Conservation (phyloP, 768 basidiomycete species). For the Scleroderma citrinum region DNA sequence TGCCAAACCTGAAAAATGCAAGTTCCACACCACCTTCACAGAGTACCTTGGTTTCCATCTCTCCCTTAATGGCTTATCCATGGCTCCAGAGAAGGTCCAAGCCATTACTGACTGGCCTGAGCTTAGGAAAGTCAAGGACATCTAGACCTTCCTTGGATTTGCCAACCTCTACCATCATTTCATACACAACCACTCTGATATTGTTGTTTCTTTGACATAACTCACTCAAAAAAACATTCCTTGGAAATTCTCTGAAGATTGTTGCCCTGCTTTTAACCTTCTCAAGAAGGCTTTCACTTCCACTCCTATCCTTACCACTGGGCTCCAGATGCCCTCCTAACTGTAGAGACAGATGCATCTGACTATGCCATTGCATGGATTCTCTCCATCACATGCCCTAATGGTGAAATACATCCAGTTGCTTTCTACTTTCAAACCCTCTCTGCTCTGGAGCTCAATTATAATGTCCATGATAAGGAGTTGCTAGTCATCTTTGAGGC, state of each 20-base stretch:
- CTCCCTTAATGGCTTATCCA: slow-evolving; percentile 20
- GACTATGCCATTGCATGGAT: neutral
- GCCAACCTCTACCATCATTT: too few species aligned
- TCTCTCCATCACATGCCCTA: too few species aligned
- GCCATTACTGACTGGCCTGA: slow-evolving; percentile 30
- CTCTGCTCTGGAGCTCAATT: neutral
- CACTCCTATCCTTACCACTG: neutral
- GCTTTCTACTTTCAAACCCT: neutral
- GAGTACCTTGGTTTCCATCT: slow-evolving; percentile 33
- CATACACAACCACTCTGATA: neutral
- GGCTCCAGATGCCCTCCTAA: neutral
- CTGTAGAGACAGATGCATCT: neutral
- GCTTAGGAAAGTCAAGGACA: slow-evolving; percentile 18
- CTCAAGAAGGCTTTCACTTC: neutral
- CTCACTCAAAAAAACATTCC: neutral
- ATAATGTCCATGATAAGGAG: too few species aligned
- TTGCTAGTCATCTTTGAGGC: neutral
- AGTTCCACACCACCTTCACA: slow-evolving; percentile 12
- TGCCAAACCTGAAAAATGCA: slow-evolving; percentile 8
- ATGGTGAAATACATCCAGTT: too few species aligned
- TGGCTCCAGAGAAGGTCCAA: slow-evolving; percentile 34
- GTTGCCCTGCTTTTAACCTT: neutral
- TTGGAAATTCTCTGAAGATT: neutral
- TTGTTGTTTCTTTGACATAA: neutral
- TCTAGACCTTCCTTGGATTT: neutral